Evolutionary conservation across 306 rosid genomes (phyloP).

Genomic region (Quercus variabilis): DNA sequence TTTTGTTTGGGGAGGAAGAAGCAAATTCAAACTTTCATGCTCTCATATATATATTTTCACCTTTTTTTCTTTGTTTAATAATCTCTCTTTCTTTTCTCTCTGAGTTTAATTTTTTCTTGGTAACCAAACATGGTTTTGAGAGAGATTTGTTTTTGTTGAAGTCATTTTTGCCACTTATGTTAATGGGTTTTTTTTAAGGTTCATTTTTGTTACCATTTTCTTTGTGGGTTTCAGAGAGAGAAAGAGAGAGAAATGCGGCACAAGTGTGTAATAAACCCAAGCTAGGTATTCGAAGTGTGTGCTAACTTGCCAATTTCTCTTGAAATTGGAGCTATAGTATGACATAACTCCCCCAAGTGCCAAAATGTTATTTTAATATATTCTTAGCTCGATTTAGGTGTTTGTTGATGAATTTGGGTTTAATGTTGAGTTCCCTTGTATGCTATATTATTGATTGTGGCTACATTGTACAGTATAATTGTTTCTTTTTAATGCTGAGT

Average conservation of each 20-base stretch:
- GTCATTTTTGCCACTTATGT: too few relatives aligned
- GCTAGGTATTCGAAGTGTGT: not conserved
- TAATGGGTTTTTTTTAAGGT: too few relatives aligned
- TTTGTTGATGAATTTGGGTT: too few relatives aligned
- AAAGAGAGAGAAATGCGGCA: not conserved
- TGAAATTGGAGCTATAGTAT: not conserved
- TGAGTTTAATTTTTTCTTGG: not conserved
- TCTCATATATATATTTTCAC: not conserved
- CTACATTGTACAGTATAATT: too few relatives aligned
- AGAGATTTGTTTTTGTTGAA: not conserved
- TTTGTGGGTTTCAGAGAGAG: not conserved
- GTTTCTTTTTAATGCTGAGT: too few relatives aligned
- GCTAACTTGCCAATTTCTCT: not conserved
- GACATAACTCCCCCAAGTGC: not conserved
- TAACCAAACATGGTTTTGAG: not conserved
- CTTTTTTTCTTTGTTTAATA: not conserved
- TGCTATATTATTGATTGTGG: too few relatives aligned
- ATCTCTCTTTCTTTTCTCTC: not conserved
- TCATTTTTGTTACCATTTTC: too few relatives aligned
- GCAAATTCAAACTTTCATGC: not conserved
- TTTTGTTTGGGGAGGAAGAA: not conserved
- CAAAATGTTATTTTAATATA: not conserved
- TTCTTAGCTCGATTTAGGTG: too few relatives aligned
- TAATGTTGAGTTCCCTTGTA: too few relatives aligned
- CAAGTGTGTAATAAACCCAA: not conserved